phyloP scores from a whole-genome alignment of 2,329 filamentous ascomycete genomes.

The Cladosporium sphaerospermum region DNA sequence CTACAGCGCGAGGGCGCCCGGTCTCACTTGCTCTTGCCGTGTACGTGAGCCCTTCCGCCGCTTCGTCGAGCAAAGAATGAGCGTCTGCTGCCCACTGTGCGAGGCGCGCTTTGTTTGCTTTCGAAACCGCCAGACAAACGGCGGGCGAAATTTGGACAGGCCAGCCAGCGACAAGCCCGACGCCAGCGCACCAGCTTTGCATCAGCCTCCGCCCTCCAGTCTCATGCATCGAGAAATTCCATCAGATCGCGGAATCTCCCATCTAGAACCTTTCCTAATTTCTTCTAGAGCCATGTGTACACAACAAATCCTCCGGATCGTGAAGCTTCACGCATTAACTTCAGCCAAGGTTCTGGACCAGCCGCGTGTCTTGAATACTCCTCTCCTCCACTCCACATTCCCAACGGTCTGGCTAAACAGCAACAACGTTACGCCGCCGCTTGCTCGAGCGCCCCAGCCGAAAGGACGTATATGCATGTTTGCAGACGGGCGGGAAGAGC shows the following conservation, averaged over 20 bases:
- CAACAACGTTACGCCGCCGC: background rate
- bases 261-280: no score
- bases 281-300: no score
- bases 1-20: background rate
- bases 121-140: background rate
- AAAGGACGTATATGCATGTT: no score
- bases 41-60: background rate
- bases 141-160: background rate
- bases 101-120: background rate
- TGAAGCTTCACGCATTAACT: background rate
- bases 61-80: background rate
- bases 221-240: no score
- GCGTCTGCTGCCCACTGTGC: background rate
- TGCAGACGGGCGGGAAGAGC: no score
- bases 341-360: constrained; percentile 6
- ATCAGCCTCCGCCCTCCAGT: no score
- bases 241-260: no score
- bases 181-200: background rate
- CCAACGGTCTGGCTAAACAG: constrained; percentile 8
- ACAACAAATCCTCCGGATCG: no score
- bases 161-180: background rate
- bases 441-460: background rate
- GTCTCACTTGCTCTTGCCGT: background rate
- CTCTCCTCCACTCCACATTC: constrained; percentile 3
- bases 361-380: background rate